phyloP scores from a whole-genome alignment of 1,284 basidiomycete species.

The Trichosporon coremiiforme region DNA sequence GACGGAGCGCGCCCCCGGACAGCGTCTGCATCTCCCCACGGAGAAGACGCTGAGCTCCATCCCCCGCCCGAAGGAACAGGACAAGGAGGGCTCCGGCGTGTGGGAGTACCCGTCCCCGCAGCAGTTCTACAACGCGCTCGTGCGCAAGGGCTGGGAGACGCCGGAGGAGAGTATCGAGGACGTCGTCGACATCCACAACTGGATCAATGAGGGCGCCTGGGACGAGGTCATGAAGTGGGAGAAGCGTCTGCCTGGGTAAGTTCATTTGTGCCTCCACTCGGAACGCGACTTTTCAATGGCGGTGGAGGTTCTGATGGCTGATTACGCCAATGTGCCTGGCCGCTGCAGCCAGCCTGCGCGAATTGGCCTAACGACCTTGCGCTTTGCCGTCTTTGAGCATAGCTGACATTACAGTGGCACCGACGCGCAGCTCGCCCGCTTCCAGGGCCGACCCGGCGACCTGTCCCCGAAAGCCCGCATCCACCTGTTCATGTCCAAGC shows the following conservation, averaged over 20 bases:
- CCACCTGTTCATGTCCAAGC: conserved; percentile 78
- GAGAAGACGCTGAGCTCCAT: conserved; percentile 80
- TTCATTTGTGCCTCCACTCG: conserved; percentile 20
- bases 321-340: too few species aligned
- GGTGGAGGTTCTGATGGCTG: neutral
- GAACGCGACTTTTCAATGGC: neutral
- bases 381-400: too few species aligned
- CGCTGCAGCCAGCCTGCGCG: too few species aligned
- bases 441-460: conserved; percentile 89
- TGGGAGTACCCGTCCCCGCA: conserved; percentile 99
- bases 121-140: conserved; percentile 97
- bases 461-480: conserved; percentile 77
- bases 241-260: conserved; percentile 61
- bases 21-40: conserved; percentile 66
- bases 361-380: too few species aligned
- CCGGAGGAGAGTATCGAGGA: conserved; percentile 94
- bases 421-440: conserved; percentile 70
- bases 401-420: conserved; percentile 50
- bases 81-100: conserved; percentile 48
- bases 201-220: conserved; percentile 97
- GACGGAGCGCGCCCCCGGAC: conserved; percentile 52
- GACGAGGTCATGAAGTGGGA: conserved; percentile 94
- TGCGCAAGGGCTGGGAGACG: conserved; percentile 96
- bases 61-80: conserved; percentile 65
- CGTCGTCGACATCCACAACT: conserved; percentile 99